Base-by-base conservation (phyloP, 1,284 basidiomycete species). In the Sutorius eximius region DNA sequence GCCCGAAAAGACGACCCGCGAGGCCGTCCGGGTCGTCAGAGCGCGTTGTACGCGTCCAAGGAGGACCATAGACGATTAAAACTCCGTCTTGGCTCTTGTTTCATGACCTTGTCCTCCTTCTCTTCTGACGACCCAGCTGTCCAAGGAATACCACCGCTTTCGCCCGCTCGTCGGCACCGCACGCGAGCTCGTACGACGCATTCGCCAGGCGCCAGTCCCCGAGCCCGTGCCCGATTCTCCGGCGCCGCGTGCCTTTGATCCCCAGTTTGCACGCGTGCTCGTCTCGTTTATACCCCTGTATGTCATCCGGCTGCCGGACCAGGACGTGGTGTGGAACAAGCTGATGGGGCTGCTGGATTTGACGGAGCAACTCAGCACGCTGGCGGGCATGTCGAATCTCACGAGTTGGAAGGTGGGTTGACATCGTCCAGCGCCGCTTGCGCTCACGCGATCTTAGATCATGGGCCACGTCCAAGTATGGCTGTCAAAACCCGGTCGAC, bases 221-320 rank as follows among this genome's bases (percentile, higher is more conserved):
- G 66, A 75, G 5, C 80, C 78, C 12, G 51, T 58, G 1, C 65
- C 75, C 2, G 70, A 73, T 18, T 86, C 87, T 2, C 73, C 77
- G 0, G 84, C 82, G 0, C 69, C 66, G 24, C 71, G 77, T 0
- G 81, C 82, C 0, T 89, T 93, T 54, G 89, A 90, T 65, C 82
- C 88, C 5, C 76, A 82, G 40, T 82, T 92, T 46, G 80, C 82
- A 3, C 82, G 90, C 7, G 78, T 81, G 45, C 75, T 95, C 0
- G 85, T 86, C 27, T 87, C 86, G 37, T 84, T 82, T 57, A 85
- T 91, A 66, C 92, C 93, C 0, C 81, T 90, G 7, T 82, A 86
- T 16, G 72, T 83, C 3, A 73, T 90, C n/a, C 69, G 76, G 5
- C 65, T 88, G 0, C 83, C 83, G 0, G 60, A 75, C 1, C 73